phyloP scores from a whole-genome alignment of 1,139 yeast genomes.

The Hyphopichia khmerensis region DNA sequence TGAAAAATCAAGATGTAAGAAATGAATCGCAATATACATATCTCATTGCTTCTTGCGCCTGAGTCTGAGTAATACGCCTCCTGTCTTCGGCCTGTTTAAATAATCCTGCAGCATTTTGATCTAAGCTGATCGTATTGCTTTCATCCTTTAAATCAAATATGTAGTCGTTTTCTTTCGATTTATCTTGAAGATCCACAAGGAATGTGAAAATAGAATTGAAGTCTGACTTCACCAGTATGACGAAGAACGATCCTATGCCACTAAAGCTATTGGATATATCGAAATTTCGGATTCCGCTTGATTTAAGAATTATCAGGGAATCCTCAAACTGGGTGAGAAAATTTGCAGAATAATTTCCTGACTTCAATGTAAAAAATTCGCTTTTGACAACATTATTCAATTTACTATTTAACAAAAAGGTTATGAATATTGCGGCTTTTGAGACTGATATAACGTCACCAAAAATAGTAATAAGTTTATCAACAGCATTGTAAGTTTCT shows the following conservation, averaged over 20 bases:
- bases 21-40: slow-evolving; percentile 13
- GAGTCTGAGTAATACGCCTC: slow-evolving; percentile 11
- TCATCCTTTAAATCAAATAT: slow-evolving; percentile 15
- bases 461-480: slow-evolving; percentile 25
- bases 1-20: slow-evolving; percentile 2
- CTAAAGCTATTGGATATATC: slow-evolving; percentile 11
- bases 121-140: slow-evolving; percentile 21
- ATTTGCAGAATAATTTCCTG: slow-evolving; percentile 22
- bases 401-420: slow-evolving; percentile 21
- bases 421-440: slow-evolving; percentile 21
- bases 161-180: slow-evolving; percentile 6
- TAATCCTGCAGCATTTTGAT: slow-evolving; percentile 26
- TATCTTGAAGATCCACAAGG: not conserved
- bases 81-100: slow-evolving; percentile 21
- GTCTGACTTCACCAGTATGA: slow-evolving; percentile 19
- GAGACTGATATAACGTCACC: slow-evolving; percentile 23
- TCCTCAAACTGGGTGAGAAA: slow-evolving; percentile 5
- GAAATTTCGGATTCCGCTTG: slow-evolving; percentile 1
- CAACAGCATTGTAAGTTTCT: slow-evolving; percentile 24
- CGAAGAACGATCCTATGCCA: slow-evolving; percentile 7
- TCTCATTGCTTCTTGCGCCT: slow-evolving; percentile 13
- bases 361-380: slow-evolving; percentile 29
- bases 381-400: slow-evolving; percentile 22
- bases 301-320: not conserved
- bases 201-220: slow-evolving; percentile 14